Percentiles rank a stretch among this genome's conserved stretches.
These are phyloP conservation scores for Malus fusca DNA, from an alignment of 306 rosid genomes.

Conservation along the genomic window DNA sequence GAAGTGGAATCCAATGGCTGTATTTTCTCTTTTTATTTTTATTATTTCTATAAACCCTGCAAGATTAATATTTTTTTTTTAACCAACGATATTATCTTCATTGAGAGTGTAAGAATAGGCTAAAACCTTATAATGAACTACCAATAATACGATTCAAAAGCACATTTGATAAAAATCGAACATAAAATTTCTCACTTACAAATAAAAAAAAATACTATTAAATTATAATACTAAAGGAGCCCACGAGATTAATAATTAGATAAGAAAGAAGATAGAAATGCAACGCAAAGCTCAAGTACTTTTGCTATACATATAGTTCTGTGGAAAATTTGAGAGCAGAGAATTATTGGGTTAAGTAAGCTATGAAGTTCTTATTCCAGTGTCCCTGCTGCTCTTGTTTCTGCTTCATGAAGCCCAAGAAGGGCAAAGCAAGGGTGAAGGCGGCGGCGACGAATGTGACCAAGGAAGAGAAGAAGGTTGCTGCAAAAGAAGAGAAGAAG, in stretches of 20 bases:
- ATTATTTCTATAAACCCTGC: neutral
- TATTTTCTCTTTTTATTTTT: neutral
- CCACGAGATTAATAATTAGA: neutral
- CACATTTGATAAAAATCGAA: rapidly evolving
- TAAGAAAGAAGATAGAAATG: slow-evolving; percentile 15
- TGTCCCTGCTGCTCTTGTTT: slow-evolving; percentile 61
- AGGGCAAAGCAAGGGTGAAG: slow-evolving; percentile 38
- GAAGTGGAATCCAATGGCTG: slow-evolving; percentile 47
- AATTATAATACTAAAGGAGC: neutral
- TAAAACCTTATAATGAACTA: rapidly evolving
- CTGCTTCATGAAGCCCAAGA: slow-evolving; percentile 72
- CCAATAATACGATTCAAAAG: too few relatives aligned
- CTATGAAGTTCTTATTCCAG: slow-evolving; percentile 59
- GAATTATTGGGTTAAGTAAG: slow-evolving; percentile 2
- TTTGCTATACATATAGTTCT: neutral
- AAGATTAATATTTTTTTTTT: too few relatives aligned
- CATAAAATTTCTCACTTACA: too few relatives aligned
- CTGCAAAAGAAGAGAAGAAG: slow-evolving; percentile 31
- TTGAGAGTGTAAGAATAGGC: rapidly evolving
- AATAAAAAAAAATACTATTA: rapidly evolving
- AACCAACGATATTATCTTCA: too few relatives aligned
- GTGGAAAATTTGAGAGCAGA: neutral
- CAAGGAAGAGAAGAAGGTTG: slow-evolving; percentile 17
- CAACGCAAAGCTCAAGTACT: neutral
- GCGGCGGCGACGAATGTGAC: slow-evolving; percentile 3